Evolutionary conservation across 345 rosid genomes (phyloP).

Genomic region (Hevea brasiliensis): DNA sequence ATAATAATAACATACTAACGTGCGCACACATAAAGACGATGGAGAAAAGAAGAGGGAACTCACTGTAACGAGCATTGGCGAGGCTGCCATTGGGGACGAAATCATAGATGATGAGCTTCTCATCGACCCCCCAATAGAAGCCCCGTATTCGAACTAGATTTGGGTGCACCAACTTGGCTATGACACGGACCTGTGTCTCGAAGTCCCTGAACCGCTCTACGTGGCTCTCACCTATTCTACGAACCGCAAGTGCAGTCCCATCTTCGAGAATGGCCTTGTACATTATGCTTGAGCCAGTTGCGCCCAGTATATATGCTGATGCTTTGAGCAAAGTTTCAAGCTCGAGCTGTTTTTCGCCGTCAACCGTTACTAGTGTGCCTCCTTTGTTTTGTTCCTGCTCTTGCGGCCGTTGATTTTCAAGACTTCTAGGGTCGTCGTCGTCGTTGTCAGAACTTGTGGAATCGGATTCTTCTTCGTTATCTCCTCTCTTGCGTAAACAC

Average conservation of each 20-base stretch:
- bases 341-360: conserved; percentile 68
- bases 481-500: conserved; percentile 62
- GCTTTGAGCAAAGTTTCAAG: conserved; percentile 81
- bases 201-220: conserved; percentile 82
- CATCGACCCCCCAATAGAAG: conserved; percentile 39
- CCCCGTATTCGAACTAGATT: conserved; percentile 88
- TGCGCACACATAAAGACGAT: conserved; percentile 13
- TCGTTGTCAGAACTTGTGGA: conserved; percentile 41
- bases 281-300: conserved; percentile 88
- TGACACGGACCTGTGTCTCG: conserved; percentile 73
- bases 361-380: conserved; percentile 70
- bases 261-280: conserved; percentile 93
- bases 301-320: conserved; percentile 85
- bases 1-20: conserved; percentile 17
- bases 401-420: conserved; percentile 33
- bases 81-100: conserved; percentile 38
- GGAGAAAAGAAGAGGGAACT: conserved; percentile 25
- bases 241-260: conserved; percentile 79
- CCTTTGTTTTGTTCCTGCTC: conserved; percentile 47
- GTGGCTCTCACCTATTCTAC: conserved; percentile 80
- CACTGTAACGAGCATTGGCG: conserved; percentile 77
- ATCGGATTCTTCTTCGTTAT: conserved; percentile 50
- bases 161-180: conserved; percentile 80
- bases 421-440: conserved; percentile 31
- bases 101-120: conserved; percentile 37